Base-by-base conservation (phyloP, 2,329 filamentous ascomycete species). In the Aspergillus japonicus region DNA sequence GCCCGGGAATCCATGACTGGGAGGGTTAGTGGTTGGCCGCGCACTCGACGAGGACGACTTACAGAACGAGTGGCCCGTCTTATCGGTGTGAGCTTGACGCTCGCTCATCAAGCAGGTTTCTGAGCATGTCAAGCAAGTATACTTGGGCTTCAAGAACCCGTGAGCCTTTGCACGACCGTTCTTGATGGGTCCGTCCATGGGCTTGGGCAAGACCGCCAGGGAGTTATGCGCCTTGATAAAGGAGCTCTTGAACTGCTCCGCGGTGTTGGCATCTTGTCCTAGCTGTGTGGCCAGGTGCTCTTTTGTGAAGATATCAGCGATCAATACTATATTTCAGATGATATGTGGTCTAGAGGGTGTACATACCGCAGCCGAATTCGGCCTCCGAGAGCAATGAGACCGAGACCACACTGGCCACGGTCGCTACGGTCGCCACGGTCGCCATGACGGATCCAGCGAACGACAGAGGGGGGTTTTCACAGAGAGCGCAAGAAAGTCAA, bases 51-150 rank as follows among this genome's bases (percentile, higher is more conserved):
- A 35, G 6, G 12, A 26, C 6, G 11, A 62, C 75, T 66, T 70
- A 79, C 77, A 78, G 50, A 79, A 79, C 24, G 65, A 66, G 67
- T 79, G 77, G 0, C 72, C 72, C 1, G 74, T 77, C 58, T 74
- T 72, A 33, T 75, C 69, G 3, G 71, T 71, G 62, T 79, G 77
- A 3, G 64, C 62, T 47, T 71, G 66, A 35, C 76, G 71, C 48
- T 73, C 71, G 11, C 64, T 68, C 52, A 66, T 69, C 47, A 69
- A 42, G 33, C 70, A 73, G n/a, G 64, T 55, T 42, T 73, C 73
- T 5, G 72, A 67, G 57, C 77, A 79, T 10, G 69, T 67, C 52
- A 79, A 59, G 60, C 77, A 79, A 24, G 69, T 71, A 56, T 77
- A 79, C 54, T 71, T 73, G 5, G 77, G 76, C 52, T 73, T 78